Conservation (phyloP, 169 alveolate genomes). For the Babesia divergens region DNA sequence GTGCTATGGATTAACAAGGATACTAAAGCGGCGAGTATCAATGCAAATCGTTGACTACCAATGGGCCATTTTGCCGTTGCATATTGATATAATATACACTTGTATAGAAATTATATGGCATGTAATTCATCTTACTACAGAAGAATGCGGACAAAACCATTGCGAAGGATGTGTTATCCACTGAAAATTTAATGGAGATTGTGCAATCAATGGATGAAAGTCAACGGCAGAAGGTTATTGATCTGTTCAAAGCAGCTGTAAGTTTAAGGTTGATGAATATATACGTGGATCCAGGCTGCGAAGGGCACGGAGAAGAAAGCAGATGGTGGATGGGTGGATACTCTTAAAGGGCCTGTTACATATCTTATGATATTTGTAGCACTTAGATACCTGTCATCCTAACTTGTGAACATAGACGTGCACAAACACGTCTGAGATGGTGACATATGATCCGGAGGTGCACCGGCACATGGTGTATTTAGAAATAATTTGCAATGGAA, state of each 20-base stretch:
- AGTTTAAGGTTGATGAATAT: not conserved
- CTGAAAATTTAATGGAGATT: not conserved
- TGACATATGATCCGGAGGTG: not conserved
- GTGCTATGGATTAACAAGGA: too few relatives aligned
- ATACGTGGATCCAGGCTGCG: not conserved
- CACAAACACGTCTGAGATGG: constrained; percentile 14
- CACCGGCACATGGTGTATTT: not conserved
- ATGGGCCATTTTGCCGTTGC: too few relatives aligned
- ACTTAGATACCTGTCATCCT: not conserved
- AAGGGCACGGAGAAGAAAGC: constrained; percentile 9
- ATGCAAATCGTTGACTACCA: too few relatives aligned
- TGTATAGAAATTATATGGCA: too few relatives aligned
- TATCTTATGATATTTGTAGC: constrained; percentile 4
- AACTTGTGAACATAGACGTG: not conserved
- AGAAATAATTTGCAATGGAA: not conserved
- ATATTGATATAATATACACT: too few relatives aligned
- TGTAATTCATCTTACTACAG: too few relatives aligned
- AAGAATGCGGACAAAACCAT: too few relatives aligned
- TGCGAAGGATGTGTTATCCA: too few relatives aligned
- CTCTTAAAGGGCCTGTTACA: constrained; percentile 5
- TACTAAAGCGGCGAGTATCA: too few relatives aligned
- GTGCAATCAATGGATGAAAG: constrained; percentile 39
- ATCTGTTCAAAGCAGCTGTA: constrained; percentile 28
- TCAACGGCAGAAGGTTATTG: constrained; percentile 27
- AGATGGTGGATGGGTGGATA: not conserved